Base-by-base conservation (phyloP, 78 protist species). In the Dictyostelium purpureum region DNA sequence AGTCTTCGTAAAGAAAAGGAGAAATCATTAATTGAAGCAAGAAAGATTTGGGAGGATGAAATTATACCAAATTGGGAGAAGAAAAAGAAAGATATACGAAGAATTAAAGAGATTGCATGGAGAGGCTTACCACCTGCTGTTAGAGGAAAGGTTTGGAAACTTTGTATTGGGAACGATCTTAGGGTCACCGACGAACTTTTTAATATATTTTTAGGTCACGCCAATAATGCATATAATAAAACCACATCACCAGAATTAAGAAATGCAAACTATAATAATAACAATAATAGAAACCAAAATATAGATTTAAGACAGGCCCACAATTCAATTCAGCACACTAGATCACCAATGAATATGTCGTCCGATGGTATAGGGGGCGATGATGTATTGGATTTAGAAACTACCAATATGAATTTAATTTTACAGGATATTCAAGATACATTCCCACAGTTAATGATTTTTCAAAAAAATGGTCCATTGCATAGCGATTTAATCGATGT, bases 41-140 rank as follows among this genome's bases (percentile, higher is more conserved):
- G 92, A 85, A 70, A 61, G 66, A 33, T 85, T 35, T 85, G 92
- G 92, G 92, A 85, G 33, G 92, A 85, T 10, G 92, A 85, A 1
- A 56, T 85, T 1, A 70, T 85, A 40, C 92, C 92, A 35, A 65
- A 40, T 43, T 85, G 92, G 92, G 88, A 79, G 11, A 85, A 85
- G 43, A 82, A 82, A 31, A 91, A 89, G 63, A 87, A 61, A 65
- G 81, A 77, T 43, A 38, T 21, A 16, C 65, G 73, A 51, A 66
- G 54, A 35, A 93, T 66, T 7, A 75, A 70, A 70, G 85, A 81
- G 2, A 35, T 93, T 26, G 51, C 94, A 49, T 93, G 96, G 96
- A 63, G 83, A 35, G 96, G 96, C 45, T 18, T 93, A 33, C 96
- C 92, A 40, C 89, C 96, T 11, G 88, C 88, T 2, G 82, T 93